Conservation (phyloP, 495 filamentous ascomycete species). For the Acidomyces sp. region DNA sequence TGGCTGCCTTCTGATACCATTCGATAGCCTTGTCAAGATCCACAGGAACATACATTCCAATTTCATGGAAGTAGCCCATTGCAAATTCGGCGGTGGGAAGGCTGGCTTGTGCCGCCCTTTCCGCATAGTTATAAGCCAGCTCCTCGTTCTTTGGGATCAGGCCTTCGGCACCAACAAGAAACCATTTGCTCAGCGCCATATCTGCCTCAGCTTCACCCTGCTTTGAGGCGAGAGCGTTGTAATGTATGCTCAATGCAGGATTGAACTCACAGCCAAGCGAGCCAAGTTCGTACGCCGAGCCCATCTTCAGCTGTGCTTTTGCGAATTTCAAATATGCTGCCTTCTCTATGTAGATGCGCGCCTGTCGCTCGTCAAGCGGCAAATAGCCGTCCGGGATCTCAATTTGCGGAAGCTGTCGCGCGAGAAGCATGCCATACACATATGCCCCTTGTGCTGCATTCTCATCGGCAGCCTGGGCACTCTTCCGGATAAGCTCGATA, state of each 20-base stretch:
- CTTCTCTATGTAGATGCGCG: conserved; percentile 85
- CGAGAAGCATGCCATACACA: conserved; percentile 89
- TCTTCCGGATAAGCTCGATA: conserved; percentile 64
- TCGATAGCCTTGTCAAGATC: conserved; percentile 69
- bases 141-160: conserved; percentile 91
- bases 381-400: conserved; percentile 61
- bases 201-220: conserved; percentile 86
- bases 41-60: conserved; percentile 73
- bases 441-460: conserved; percentile 96
- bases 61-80: conserved; percentile 94
- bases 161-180: conserved; percentile 83
- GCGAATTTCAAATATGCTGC: conserved; percentile 92
- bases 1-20: conserved; percentile 86
- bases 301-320: conserved; percentile 97
- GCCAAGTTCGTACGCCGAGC: conserved; percentile 85
- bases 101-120: conserved; percentile 64
- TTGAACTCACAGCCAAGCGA: conserved; percentile 91
- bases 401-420: conserved; percentile 79
- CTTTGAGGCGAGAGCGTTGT: conserved; percentile 82
- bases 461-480: conserved; percentile 84
- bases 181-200: conserved; percentile 97
- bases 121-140: conserved; percentile 80
- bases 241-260: conserved; percentile 81
- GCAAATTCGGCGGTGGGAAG: conserved; percentile 91
- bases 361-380: conserved; percentile 57